A percentile compares a stretch with the other conserved stretches of the same genome.
Evolutionary conservation across 441 rosid genomes (phyloP).

Genomic region (Codiaeum variegatum): DNA sequence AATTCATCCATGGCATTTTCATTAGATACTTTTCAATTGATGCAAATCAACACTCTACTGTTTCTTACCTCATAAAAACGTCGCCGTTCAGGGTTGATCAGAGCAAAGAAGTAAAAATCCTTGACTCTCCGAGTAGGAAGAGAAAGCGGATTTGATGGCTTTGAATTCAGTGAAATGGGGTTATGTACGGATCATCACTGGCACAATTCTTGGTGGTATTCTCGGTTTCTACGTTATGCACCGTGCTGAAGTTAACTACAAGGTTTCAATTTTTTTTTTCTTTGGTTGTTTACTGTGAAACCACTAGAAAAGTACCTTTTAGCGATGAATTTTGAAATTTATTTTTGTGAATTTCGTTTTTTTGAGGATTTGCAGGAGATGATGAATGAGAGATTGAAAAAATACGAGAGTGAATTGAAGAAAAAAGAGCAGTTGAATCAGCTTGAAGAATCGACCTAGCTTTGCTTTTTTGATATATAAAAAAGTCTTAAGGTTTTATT

Average conservation of each 20-base stretch:
- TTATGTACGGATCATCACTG: constrained; percentile 68
- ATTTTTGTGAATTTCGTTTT: background rate
- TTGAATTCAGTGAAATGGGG: constrained; percentile 59
- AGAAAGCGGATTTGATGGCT: constrained; percentile 30
- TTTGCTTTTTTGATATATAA: background rate
- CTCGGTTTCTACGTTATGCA: constrained; percentile 95
- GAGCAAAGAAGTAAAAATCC: too few species aligned
- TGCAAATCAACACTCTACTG: too few species aligned
- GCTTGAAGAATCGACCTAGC: constrained; percentile 52
- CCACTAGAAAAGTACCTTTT: background rate
- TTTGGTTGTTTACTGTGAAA: constrained; percentile 21
- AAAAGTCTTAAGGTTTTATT: background rate
- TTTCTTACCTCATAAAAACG: too few species aligned
- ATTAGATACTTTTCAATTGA: too few species aligned
- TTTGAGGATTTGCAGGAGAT: constrained; percentile 46
- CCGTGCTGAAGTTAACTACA: constrained; percentile 69
- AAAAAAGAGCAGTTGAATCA: constrained; percentile 45
- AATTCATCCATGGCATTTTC: too few species aligned
- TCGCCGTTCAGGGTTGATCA: too few species aligned
- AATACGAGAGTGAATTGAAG: constrained; percentile 60
- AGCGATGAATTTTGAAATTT: background rate
- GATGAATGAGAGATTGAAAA: constrained; percentile 76
- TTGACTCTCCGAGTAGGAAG: too few species aligned
- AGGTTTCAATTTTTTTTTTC: constrained; percentile 27
- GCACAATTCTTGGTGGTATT: constrained; percentile 74